These are phyloP conservation scores for Polygonum maritimum DNA, from an alignment of 148 eudicot species.

Conservation along the genomic window DNA sequence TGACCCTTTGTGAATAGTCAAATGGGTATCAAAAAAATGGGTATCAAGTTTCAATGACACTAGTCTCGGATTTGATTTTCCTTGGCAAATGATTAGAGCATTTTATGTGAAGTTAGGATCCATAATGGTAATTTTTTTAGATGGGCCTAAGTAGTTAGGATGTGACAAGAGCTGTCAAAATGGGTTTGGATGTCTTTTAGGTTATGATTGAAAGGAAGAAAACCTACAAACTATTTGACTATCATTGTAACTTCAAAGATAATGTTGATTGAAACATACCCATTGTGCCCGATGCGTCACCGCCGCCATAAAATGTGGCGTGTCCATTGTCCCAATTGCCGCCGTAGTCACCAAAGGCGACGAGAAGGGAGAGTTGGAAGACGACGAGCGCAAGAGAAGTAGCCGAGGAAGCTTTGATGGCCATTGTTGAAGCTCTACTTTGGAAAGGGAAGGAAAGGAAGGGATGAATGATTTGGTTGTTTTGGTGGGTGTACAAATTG, in stretches of 20 bases:
- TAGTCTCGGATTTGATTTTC: too few relatives aligned
- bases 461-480: neutral
- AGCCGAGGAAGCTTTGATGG: neutral
- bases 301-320: slow-evolving; percentile 13
- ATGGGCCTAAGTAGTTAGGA: too few relatives aligned
- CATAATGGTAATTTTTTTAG: too few relatives aligned
- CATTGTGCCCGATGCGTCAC: slow-evolving; percentile 12
- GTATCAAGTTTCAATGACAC: too few relatives aligned
- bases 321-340: neutral
- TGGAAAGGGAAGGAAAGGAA: neutral
- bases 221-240: neutral
- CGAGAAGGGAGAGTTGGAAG: neutral
- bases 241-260: neutral
- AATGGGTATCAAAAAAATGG: too few relatives aligned
- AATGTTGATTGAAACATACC: neutral
- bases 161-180: too few relatives aligned
- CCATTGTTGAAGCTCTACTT: neutral
- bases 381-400: neutral
- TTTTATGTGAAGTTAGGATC: too few relatives aligned
- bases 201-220: neutral
- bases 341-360: neutral
- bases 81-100: too few relatives aligned
- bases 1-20: too few relatives aligned
- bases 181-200: too few relatives aligned
- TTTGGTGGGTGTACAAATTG: neutral